Percentiles rank a stretch among this genome's conserved stretches.
Evolutionary conservation across 164 flowering plant genomes (phyloP).

Genomic region (Dillenia turbinata): DNA sequence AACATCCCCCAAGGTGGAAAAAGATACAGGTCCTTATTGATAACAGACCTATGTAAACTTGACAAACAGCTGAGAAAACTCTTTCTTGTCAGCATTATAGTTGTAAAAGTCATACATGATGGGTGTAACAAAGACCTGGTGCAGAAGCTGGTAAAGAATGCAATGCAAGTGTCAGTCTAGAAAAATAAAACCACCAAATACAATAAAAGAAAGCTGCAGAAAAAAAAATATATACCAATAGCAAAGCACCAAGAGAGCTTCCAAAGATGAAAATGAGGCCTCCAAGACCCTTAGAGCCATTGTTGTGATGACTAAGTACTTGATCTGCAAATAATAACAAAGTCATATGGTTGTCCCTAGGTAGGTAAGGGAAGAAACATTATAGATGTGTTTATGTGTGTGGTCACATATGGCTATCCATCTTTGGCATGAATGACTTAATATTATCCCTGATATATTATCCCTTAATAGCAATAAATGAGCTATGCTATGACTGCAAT

Average conservation of each 20-base stretch:
- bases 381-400: no score
- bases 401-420: no score
- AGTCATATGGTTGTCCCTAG: no score
- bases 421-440: no score
- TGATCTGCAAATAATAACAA: slow-evolving; percentile 34
- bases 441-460: no score
- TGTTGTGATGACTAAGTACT: slow-evolving; percentile 36
- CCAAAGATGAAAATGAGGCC: slow-evolving; percentile 70
- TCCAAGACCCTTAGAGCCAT: slow-evolving; percentile 62
- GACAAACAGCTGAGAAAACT: slow-evolving; percentile 47
- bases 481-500: no score
- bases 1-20: no score
- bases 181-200: not conserved
- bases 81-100: slow-evolving; percentile 51
- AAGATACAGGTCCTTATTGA: not conserved
- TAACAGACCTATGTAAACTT: slow-evolving; percentile 61
- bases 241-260: slow-evolving; percentile 66
- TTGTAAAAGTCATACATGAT: slow-evolving; percentile 75
- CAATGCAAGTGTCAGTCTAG: not conserved
- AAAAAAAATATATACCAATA: slow-evolving; percentile 47
- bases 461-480: no score
- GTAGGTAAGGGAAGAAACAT: no score
- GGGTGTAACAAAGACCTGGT: slow-evolving; percentile 50
- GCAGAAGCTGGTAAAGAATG: slow-evolving; percentile 36
- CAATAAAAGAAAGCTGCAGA: not conserved